Evolutionary conservation across 2,329 filamentous ascomycete genomes (phyloP).

Genomic region (Gremmenia infestans): DNA sequence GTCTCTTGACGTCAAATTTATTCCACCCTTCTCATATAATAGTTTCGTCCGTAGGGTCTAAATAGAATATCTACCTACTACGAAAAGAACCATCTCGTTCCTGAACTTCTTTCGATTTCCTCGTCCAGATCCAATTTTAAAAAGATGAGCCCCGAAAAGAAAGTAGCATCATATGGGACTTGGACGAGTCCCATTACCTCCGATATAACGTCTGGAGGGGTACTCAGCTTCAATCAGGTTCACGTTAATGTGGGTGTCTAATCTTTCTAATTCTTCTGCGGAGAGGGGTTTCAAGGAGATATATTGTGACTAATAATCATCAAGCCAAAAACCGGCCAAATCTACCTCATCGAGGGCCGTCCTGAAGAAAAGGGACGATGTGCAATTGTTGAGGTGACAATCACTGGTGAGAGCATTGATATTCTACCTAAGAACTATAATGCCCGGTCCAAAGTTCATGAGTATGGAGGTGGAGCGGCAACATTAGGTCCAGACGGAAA

Average conservation of each 20-base stretch:
- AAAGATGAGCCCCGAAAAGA: conserved; percentile 8
- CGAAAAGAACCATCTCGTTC: no score
- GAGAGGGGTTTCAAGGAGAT: no score
- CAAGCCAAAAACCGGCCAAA: conserved; percentile 25
- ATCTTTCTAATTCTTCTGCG: conserved; percentile 4
- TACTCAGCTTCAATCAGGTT: conserved; percentile 31
- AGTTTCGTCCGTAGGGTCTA: no score
- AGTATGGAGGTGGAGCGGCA: conserved; percentile 47
- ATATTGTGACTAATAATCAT: conserved; percentile 4
- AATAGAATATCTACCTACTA: no score
- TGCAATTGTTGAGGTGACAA: conserved; percentile 40
- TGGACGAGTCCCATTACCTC: conserved; percentile 37
- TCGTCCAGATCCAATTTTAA: no score
- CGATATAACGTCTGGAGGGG: conserved; percentile 31
- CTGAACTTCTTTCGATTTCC: no score
- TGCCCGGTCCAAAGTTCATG: conserved; percentile 44
- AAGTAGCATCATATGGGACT: conserved; percentile 32
- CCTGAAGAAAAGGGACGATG: conserved; percentile 36
- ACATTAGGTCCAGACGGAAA: conserved; percentile 35
- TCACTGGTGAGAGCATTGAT: conserved; percentile 32
- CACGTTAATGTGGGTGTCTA: conserved; percentile 14
- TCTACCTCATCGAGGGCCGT: conserved; percentile 34
- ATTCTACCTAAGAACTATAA: conserved; percentile 41
- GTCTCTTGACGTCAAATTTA: no score
- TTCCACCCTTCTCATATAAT: no score